A percentile compares a stretch with the other conserved stretches of the same genome.
Conservation (phyloP, 495 filamentous ascomycete species). For the Neurospora cerealis region DNA sequence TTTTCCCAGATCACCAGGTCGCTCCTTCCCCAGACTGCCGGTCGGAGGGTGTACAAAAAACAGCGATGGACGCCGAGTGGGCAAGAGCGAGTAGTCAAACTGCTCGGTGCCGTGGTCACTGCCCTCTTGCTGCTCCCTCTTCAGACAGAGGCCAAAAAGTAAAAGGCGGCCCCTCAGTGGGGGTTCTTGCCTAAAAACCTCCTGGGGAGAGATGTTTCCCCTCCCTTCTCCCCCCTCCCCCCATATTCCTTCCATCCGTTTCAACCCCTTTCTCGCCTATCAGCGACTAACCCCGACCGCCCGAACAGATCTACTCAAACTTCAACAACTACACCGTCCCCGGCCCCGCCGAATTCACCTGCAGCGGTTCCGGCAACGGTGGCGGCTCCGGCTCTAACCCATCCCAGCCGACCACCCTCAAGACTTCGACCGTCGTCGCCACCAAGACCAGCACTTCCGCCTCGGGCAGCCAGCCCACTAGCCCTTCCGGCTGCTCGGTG, state of each 20-base stretch:
- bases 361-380: slow-evolving; percentile 2
- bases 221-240: not conserved
- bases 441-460: not conserved
- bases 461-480: not conserved
- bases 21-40: not conserved
- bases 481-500: slow-evolving; percentile 9
- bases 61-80: not conserved
- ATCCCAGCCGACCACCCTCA: not conserved
- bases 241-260: not conserved
- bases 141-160: no score
- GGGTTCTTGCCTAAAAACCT: no score
- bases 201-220: not conserved
- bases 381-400: slow-evolving; percentile 1
- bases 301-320: slow-evolving; percentile 18
- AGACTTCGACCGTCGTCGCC: not conserved
- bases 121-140: no score
- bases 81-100: not conserved
- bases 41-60: not conserved
- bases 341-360: slow-evolving; percentile 17
- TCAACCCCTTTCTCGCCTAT: no score
- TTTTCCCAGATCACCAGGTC: not conserved
- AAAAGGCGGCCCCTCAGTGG: no score
- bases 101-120: no score
- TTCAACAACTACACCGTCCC: slow-evolving; percentile 22
- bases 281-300: not conserved